Conservation (phyloP, 2,329 filamentous ascomycete genomes). For the Penicillium nordicum region DNA sequence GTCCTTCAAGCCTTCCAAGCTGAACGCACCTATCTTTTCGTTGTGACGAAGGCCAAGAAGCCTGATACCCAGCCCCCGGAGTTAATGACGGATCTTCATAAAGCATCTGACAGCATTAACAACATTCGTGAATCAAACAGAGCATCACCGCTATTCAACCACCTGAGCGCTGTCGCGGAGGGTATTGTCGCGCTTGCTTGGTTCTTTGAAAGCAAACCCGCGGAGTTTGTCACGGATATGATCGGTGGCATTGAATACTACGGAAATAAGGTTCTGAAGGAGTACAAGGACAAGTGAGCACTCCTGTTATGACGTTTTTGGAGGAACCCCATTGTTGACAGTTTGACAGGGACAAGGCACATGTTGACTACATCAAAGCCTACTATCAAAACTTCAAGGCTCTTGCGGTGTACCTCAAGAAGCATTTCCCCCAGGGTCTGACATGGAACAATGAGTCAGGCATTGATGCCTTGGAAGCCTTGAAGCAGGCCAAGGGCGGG, state of each 20-base stretch:
- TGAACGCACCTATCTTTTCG: slow-evolving; percentile 81
- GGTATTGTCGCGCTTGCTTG: slow-evolving; percentile 86
- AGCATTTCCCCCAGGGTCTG: slow-evolving; percentile 74
- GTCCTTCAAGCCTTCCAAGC: slow-evolving; percentile 70
- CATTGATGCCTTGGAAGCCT: slow-evolving; percentile 66
- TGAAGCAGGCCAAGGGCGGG: slow-evolving; percentile 55
- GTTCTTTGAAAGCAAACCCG: slow-evolving; percentile 81
- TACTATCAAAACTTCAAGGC: slow-evolving; percentile 89
- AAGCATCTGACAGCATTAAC: slow-evolving; percentile 72
- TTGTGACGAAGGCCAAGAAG: slow-evolving; percentile 89
- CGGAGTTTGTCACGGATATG: slow-evolving; percentile 79
- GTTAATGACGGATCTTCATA: slow-evolving; percentile 81
- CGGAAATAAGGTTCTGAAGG: slow-evolving; percentile 88
- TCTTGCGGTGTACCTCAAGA: slow-evolving; percentile 77
- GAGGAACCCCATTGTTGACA: slow-evolving; percentile 19
- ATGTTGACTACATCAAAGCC: slow-evolving; percentile 86
- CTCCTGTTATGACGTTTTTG: background rate
- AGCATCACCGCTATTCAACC: slow-evolving; percentile 69
- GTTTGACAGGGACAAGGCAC: slow-evolving; percentile 63
- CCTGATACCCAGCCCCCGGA: slow-evolving; percentile 71
- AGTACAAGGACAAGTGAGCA: slow-evolving; percentile 74
- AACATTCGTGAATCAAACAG: slow-evolving; percentile 80
- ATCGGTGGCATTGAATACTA: slow-evolving; percentile 86
- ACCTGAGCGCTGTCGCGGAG: slow-evolving; percentile 83
- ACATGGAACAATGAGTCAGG: slow-evolving; percentile 80